These are phyloP conservation scores for Citeromyces matritensis DNA, from an alignment of 805 yeast species.

Conservation along the genomic window DNA sequence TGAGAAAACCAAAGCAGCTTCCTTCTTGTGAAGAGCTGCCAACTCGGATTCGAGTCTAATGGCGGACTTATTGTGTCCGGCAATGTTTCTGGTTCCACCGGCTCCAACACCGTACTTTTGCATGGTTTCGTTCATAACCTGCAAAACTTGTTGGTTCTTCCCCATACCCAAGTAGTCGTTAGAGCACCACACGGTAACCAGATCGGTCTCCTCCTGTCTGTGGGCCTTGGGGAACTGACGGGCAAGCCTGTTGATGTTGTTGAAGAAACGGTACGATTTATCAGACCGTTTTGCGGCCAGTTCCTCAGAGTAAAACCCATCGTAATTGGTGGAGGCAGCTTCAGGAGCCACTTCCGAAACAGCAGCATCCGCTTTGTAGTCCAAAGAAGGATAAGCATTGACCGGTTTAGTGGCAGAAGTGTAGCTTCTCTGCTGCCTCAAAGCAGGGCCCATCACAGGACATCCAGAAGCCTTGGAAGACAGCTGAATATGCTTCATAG, in stretches of 20 bases:
- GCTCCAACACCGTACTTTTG: conserved; percentile 96
- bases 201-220: conserved; percentile 54
- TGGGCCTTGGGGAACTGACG: conserved; percentile 91
- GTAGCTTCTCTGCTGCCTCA: conserved; percentile 26
- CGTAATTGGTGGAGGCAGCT: conserved; percentile 47
- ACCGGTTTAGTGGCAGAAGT: conserved; percentile 29
- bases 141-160: conserved; percentile 54
- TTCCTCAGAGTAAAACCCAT: conserved; percentile 52
- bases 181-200: conserved; percentile 98
- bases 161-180: conserved; percentile 97
- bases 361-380: conserved; percentile 13
- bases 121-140: conserved; percentile 65
- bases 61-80: conserved; percentile 93
- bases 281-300: conserved; percentile 65
- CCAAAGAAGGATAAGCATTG: conserved; percentile 26
- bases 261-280: conserved; percentile 90
- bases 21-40: conserved; percentile 87
- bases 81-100: conserved; percentile 98
- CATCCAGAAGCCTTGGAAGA: conserved; percentile 53
- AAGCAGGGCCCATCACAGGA: conserved; percentile 85
- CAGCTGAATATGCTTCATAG: conserved; percentile 42
- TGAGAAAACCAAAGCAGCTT: conserved; percentile 86
- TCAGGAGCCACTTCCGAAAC: conserved; percentile 7
- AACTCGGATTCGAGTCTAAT: conserved; percentile 71
- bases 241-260: conserved; percentile 93